Conservation (phyloP, 148 eudicot species). For the Linanthus parryae region DNA sequence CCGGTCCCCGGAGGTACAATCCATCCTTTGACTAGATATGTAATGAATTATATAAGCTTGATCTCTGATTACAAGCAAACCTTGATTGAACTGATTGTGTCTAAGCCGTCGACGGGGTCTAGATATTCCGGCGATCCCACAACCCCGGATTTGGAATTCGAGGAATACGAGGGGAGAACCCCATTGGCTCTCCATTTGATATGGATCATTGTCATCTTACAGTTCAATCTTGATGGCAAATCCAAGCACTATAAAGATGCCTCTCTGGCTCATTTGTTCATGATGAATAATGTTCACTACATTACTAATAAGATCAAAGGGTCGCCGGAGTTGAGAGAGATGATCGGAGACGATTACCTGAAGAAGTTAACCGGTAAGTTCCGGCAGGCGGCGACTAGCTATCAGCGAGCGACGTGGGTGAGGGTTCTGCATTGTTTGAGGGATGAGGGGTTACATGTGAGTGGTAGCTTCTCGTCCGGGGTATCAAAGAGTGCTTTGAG, state of each 20-base stretch:
- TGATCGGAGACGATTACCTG: slow-evolving; percentile 73
- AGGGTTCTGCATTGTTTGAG: slow-evolving; percentile 69
- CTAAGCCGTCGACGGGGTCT: slow-evolving; percentile 61
- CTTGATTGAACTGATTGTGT: slow-evolving; percentile 61
- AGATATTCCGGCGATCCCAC: slow-evolving; percentile 53
- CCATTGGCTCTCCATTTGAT: slow-evolving; percentile 76
- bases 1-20: slow-evolving; percentile 88
- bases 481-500: slow-evolving; percentile 66
- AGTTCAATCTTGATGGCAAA: slow-evolving; percentile 61
- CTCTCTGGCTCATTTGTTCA: slow-evolving; percentile 62
- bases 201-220: slow-evolving; percentile 68
- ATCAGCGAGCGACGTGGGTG: slow-evolving; percentile 62
- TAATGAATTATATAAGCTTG: slow-evolving; percentile 87
- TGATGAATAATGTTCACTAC: slow-evolving; percentile 86
- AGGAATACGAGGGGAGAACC: slow-evolving; percentile 48
- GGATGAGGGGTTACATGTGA: slow-evolving; percentile 82
- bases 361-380: slow-evolving; percentile 52
- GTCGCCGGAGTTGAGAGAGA: slow-evolving; percentile 55
- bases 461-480: slow-evolving; percentile 64
- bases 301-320: slow-evolving; percentile 70
- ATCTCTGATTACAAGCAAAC: slow-evolving; percentile 86
- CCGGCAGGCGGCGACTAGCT: slow-evolving; percentile 52
- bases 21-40: slow-evolving; percentile 93
- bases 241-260: slow-evolving; percentile 55
- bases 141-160: slow-evolving; percentile 53